Evolutionary conservation across 176 grass and related monocot species (phyloP), one percentile per base, ranked within the genome.

Genomic region (Chrysopogon serrulatus): DNA sequence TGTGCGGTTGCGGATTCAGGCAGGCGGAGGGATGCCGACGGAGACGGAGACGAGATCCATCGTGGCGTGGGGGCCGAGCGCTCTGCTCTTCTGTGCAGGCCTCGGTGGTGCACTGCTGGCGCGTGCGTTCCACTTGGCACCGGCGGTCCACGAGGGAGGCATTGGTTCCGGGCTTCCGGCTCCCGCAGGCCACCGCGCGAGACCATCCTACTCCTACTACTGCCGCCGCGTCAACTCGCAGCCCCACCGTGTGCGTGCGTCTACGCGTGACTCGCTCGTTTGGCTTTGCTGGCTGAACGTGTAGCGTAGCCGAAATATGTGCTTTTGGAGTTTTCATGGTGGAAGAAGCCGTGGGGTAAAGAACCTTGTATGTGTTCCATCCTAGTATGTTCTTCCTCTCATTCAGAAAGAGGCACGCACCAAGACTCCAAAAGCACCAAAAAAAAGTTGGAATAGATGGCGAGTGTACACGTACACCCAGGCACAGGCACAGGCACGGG

Each of bases 111-210:
- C 36, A 19, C 39, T 32, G 75, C 40, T 30, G 59, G 41, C 18
- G 63, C 77, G 77, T 45, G 78, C 62, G 83, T 65, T 53, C 43
- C 82, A 54, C 82, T 59, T 75, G 43, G 69, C 7, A 47, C 70
- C 54, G 59, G 59, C 71, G 65, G 24, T 84, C 82, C 82, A 66
- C 71, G 59, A 74, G 56, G 19, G 53, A 35, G 34, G n/a, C n/a
- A n/a, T n/a, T n/a, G n/a, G n/a, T n/a, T n/a, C n/a, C n/a, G n/a
- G n/a, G n/a, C n/a, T n/a, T n/a, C n/a, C n/a, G n/a, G n/a, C n/a
- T n/a, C n/a, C n/a, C n/a, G n/a, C n/a, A n/a, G n/a, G n/a, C n/a
- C n/a, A n/a, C n/a, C n/a, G n/a, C 21, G 64, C 21, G 41, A 48
- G 51, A 36, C 49, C 21, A 16, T 59, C 70, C 42, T 26, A 27